phyloP scores from a whole-genome alignment of 2,329 filamentous ascomycete genomes.

The Plectosphaerella sp. region DNA sequence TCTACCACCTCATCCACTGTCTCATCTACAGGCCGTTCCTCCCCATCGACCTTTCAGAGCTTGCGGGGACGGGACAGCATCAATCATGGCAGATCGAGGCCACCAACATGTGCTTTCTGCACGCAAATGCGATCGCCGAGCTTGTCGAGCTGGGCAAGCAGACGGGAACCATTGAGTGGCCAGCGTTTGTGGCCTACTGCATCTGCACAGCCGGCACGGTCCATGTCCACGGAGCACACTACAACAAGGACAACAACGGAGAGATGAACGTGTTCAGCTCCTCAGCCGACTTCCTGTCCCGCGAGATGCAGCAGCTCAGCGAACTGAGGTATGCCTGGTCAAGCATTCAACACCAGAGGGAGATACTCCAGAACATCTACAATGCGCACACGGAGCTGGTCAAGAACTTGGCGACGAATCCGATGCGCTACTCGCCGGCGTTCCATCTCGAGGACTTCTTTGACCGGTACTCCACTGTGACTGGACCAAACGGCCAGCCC shows the following conservation, averaged over 20 bases:
- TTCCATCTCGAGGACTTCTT: constrained; percentile 88
- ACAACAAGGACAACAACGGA: constrained; percentile 51
- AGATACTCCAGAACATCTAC: constrained; percentile 74
- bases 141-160: constrained; percentile 75
- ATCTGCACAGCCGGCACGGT: constrained; percentile 84
- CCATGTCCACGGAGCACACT: constrained; percentile 81
- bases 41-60: constrained; percentile 76
- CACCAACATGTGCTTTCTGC: constrained; percentile 79
- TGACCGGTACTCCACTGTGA: constrained; percentile 65
- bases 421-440: constrained; percentile 70
- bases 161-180: constrained; percentile 74
- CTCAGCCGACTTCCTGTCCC: constrained; percentile 65
- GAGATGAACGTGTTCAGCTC: constrained; percentile 60
- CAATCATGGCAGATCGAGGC: constrained; percentile 93
- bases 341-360: constrained; percentile 73
- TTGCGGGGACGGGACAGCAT: constrained; percentile 75
- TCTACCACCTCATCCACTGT: constrained; percentile 84
- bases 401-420: constrained; percentile 62
- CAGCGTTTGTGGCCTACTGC: constrained; percentile 81
- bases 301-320: constrained; percentile 75
- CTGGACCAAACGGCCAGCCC: constrained; percentile 52
- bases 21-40: constrained; percentile 83
- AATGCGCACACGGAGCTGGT: constrained; percentile 77
- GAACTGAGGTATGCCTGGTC: constrained; percentile 74
- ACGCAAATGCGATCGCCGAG: constrained; percentile 83